These are phyloP conservation scores for Claviceps spartinae DNA, from an alignment of 2,329 filamentous ascomycete genomes.

Conservation along the genomic window DNA sequence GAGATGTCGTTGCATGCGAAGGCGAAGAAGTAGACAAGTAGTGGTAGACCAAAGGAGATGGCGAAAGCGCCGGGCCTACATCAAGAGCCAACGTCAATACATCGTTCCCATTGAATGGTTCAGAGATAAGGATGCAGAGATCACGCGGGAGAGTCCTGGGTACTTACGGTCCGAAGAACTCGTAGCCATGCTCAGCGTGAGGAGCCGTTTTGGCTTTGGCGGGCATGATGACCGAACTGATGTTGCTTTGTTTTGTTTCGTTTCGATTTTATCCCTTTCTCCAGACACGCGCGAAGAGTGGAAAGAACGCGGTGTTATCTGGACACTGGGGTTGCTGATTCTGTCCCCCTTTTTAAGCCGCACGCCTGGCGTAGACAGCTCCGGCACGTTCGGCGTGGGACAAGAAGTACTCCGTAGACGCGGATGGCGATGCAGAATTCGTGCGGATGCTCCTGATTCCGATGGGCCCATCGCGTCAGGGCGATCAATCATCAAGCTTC, in stretches of 20 bases:
- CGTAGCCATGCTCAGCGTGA: constrained; percentile 29
- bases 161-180: constrained; percentile 39
- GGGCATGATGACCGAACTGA: constrained; percentile 16
- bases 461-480: constrained; percentile 7
- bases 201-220: constrained; percentile 14
- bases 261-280: too few species aligned
- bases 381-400: not conserved
- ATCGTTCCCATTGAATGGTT: not conserved
- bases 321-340: not conserved
- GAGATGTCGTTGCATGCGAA: constrained; percentile 89
- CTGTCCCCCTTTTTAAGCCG: not conserved
- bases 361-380: not conserved
- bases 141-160: not conserved
- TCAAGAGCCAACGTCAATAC: not conserved
- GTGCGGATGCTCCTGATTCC: not conserved
- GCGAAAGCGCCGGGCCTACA: constrained; percentile 60
- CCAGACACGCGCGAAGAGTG: not conserved
- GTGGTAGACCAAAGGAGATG: constrained; percentile 68
- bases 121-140: too few species aligned
- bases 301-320: not conserved
- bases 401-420: not conserved
- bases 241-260: not conserved
- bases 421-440: not conserved
- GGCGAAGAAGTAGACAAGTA: constrained; percentile 64
- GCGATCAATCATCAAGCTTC: constrained; percentile 7